phyloP scores from a whole-genome alignment of 2,329 filamentous ascomycete genomes.

The Fusarium miscanthi region DNA sequence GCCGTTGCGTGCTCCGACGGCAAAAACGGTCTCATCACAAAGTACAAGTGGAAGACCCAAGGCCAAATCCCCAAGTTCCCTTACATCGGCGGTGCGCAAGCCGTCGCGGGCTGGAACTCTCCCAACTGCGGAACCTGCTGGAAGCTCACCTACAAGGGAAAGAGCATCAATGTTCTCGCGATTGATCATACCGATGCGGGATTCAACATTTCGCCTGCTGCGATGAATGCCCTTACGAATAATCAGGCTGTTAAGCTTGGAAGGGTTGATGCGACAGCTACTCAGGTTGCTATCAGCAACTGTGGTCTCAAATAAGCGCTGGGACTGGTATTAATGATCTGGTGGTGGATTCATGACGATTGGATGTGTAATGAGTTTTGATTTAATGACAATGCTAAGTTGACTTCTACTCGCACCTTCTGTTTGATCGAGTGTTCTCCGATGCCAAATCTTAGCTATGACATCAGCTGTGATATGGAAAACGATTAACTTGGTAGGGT shows the following conservation, averaged over 20 bases:
- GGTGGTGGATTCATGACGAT: no score
- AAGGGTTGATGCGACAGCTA: constrained; percentile 60
- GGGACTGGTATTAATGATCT: neutral
- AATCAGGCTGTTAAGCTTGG: constrained; percentile 62
- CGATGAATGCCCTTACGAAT: constrained; percentile 66
- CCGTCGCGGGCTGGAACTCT: constrained; percentile 67
- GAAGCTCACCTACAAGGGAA: constrained; percentile 62
- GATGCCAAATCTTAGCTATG: neutral
- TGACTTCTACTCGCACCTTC: rapidly evolving
- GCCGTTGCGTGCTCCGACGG: constrained; percentile 75
- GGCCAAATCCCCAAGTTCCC: constrained; percentile 63
- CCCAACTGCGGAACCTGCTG: constrained; percentile 69
- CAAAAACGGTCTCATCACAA: constrained; percentile 71
- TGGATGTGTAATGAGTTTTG: neutral
- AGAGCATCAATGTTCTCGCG: constrained; percentile 65
- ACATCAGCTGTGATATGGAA: neutral
- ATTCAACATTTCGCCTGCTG: constrained; percentile 66
- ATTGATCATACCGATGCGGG: constrained; percentile 62
- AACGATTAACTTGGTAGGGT: rapidly evolving
- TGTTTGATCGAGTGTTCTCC: neutral
- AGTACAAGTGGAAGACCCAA: constrained; percentile 68
- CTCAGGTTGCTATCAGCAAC: constrained; percentile 55
- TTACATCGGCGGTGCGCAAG: constrained; percentile 64
- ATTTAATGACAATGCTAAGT: neutral
- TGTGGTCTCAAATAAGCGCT: constrained; percentile 49